Evolutionary conservation across 805 yeast genomes (phyloP), one percentile per base, ranked within the genome.

Genomic region (Kregervanrija fluxuum): DNA sequence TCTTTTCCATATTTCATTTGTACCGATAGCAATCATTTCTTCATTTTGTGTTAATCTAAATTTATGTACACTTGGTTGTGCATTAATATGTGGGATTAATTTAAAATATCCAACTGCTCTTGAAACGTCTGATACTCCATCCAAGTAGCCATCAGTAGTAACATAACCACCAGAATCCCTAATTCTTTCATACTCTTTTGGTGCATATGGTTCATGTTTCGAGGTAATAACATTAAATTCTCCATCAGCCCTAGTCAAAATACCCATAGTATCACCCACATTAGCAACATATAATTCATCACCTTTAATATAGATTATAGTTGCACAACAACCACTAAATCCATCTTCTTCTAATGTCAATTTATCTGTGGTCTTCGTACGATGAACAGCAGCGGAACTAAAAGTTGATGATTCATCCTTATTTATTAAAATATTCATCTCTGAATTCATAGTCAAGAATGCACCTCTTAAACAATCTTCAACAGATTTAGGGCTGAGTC

Each of bases 161-260:
- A 93, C 95, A 60, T 75, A 84, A 1, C 98, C 98, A 43, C 98
- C 98, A 17, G 95, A 79, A 2, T 85, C 85, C 55, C 98, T 72
- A 40, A 93, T 86, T 54, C 96, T 71, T 58, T 89, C 95, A 54
- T 85, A 85, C 54, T 87, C 95, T 37, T 70, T 71, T 30, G 84
- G 71, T 28, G 75, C 78, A 5, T 93, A 82, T 8, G 98, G 97
- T 50, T 83, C 88, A 62, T 93, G 97, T 45, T 81, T 78, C 16
- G 74, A 78, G 1, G 95, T 84, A 36, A 93, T 67, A 4, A 78
- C 68, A n/a, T 71, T 67, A 59, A 77, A 83, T 40, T 87, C 91
- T 30, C 98, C 96, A 62, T 85, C 88, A 35, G 79, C 76, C 47
- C 83, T 76, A 8, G 95, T 80, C 41, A 91, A 61, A 41, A 93